Evolutionary conservation across 768 basidiomycete species (phyloP).

Genomic region (Tulasnella sp.): DNA sequence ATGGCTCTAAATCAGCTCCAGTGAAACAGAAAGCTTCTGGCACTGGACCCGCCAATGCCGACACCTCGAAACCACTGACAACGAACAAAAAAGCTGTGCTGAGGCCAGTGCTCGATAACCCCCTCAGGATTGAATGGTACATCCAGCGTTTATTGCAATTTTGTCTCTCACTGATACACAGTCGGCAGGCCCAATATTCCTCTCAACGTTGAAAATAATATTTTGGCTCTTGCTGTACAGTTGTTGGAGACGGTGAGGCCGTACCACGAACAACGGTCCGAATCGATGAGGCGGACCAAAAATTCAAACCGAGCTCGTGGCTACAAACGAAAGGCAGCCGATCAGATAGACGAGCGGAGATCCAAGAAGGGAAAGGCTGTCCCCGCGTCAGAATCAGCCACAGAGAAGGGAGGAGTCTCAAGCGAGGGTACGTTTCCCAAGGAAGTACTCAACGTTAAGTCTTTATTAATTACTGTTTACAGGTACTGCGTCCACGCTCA

Average conservation of each 20-base stretch:
- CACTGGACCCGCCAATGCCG: constrained; percentile 29
- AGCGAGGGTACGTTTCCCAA: neutral
- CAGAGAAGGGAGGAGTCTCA: neutral
- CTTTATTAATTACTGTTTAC: neutral
- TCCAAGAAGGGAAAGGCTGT: neutral
- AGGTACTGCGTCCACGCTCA: neutral
- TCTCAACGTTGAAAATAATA: constrained; percentile 55
- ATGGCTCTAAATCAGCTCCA: neutral
- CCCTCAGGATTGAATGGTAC: constrained; percentile 67
- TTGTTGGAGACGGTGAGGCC: constrained; percentile 40
- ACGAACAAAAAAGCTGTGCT: constrained; percentile 61
- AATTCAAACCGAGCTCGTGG: neutral
- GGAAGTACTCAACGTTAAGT: no score
- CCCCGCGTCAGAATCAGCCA: neutral
- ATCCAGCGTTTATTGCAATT: neutral
- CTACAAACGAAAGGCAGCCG: neutral
- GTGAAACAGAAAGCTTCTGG: neutral
- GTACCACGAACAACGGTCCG: constrained; percentile 41
- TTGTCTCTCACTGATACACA: neutral
- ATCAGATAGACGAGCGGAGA: neutral
- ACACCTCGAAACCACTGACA: constrained; percentile 9
- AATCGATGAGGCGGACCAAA: neutral
- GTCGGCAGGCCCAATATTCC: constrained; percentile 58
- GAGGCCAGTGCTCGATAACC: constrained; percentile 68
- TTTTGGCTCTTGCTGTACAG: constrained; percentile 50